These are phyloP conservation scores for Acanthamoeba sp. DNA, from an alignment of 208 protist species.

Conservation along the genomic window DNA sequence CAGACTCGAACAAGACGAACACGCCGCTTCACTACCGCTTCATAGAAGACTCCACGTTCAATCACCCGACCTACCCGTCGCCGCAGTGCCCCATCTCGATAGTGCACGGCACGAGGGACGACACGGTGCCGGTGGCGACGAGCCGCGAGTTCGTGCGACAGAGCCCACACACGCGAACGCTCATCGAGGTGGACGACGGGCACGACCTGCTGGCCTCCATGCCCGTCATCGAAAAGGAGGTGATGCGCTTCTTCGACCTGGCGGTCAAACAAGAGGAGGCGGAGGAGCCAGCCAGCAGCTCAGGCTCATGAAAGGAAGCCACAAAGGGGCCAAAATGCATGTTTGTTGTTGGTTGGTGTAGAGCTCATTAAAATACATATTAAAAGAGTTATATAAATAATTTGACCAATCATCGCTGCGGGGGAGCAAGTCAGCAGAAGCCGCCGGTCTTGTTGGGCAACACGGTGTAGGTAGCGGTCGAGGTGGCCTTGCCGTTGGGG, in stretches of 20 bases:
- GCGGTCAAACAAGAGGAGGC: too few species aligned
- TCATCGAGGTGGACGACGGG: neutral
- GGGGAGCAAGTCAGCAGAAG: too few species aligned
- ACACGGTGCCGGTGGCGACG: neutral
- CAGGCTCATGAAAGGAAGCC: too few species aligned
- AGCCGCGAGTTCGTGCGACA: neutral
- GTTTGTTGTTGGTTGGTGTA: too few species aligned
- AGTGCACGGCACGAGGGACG: neutral
- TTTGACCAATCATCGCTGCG: too few species aligned
- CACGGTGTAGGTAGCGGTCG: neutral
- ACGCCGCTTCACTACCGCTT: slow-evolving; percentile 3
- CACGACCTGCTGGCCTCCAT: slow-evolving; percentile 12
- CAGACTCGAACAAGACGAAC: neutral
- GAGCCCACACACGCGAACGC: neutral
- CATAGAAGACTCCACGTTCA: neutral
- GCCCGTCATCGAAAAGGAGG: neutral
- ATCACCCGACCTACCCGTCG: neutral
- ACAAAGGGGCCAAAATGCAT: too few species aligned
- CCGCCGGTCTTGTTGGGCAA: neutral
- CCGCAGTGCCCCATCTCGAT: neutral
- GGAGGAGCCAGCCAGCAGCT: too few species aligned
- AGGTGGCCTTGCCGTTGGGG: slow-evolving; percentile 3
- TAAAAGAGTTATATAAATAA: too few species aligned
- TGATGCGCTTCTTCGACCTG: neutral
- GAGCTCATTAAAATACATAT: too few species aligned